Conservation (phyloP, 2,329 filamentous ascomycete genomes). For the Paradendryphiella salina region DNA sequence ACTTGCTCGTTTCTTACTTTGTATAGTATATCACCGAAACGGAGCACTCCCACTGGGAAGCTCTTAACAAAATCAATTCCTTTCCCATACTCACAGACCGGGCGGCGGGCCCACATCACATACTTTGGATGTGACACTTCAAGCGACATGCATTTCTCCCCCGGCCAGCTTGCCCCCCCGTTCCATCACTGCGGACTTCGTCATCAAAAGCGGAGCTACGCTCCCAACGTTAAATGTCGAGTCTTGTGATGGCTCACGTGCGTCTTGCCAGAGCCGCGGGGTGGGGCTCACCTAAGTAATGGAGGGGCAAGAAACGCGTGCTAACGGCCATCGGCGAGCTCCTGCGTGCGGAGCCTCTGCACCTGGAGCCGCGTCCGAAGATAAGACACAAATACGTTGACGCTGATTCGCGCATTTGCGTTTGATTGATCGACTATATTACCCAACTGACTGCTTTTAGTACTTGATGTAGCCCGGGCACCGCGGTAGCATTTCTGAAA, state of each 20-base stretch:
- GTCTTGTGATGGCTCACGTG: constrained; percentile 9
- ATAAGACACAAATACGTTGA: constrained; percentile 19
- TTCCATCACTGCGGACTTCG: constrained; percentile 4
- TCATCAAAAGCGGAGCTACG: background rate
- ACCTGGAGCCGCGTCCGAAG: constrained; percentile 11
- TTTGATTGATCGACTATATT: background rate
- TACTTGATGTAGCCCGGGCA: background rate
- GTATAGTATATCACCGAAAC: constrained; percentile 12
- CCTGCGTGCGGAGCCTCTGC: constrained; percentile 24
- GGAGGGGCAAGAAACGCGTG: constrained; percentile 15
- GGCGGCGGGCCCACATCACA: too few relatives aligned
- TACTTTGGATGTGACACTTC: background rate
- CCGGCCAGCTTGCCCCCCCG: background rate
- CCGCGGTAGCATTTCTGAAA: background rate
- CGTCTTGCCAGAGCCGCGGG: background rate
- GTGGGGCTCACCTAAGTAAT: constrained; percentile 1
- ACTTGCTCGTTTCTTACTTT: constrained; percentile 1
- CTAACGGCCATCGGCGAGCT: constrained; percentile 35
- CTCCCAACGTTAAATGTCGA: background rate
- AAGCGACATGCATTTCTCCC: background rate
- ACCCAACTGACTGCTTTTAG: constrained; percentile 4
- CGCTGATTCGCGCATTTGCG: constrained; percentile 21
- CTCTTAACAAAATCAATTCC: background rate
- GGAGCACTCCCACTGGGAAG: background rate
- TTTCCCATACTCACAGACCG: background rate